Evolutionary conservation across 1,284 basidiomycete genomes (phyloP), one percentile per base, ranked within the genome.

Genomic region (Stygiomarasmius scandens): DNA sequence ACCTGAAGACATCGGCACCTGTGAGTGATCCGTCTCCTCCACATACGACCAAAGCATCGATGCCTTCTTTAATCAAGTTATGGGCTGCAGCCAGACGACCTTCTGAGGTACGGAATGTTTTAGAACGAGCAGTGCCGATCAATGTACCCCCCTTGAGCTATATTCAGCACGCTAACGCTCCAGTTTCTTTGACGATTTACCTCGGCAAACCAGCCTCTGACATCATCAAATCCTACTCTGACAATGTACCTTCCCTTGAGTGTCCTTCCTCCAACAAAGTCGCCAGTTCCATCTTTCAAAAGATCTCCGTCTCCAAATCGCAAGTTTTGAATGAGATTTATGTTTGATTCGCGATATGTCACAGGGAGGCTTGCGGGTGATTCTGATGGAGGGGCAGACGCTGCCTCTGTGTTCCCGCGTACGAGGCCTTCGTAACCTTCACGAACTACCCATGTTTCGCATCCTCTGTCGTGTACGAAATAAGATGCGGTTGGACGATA

Each of bases 381-480:
- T 20, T 52, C 27, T 23, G 58, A 60, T 6, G 61, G 56, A 24
- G 41, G 25, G 24, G 59, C 64, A 19, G 65, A 65, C 46, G 59
- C 81, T 66, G 49, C 55, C 34, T 81, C 80, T 1, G 71, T 66
- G 65, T 92, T 92, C 14, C 90, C 89, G 52, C 86, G 81, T 11
- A 92, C 89, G 55, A 99, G 88, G 46, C 96, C 96, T 73, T 98
- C 95, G 80, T 97, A 99, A 44, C 96, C 96, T 77, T 99, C 97
- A 44, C 96, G 90, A 58, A 97, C 92, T 63, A 97, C 88, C 81
- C 87, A 97, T 12, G 92, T 87, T 70, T 97, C 91, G 72, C 93
- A 97, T 45, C 94, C 95, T 74, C 95, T 95, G 69, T 6, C 5
- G 5, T 47, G 54, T 56, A 45, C 16, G 4, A 54, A 27, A 58